phyloP scores from a whole-genome alignment of 2,329 filamentous ascomycete genomes.

The Neopestalotiopsis rosae region DNA sequence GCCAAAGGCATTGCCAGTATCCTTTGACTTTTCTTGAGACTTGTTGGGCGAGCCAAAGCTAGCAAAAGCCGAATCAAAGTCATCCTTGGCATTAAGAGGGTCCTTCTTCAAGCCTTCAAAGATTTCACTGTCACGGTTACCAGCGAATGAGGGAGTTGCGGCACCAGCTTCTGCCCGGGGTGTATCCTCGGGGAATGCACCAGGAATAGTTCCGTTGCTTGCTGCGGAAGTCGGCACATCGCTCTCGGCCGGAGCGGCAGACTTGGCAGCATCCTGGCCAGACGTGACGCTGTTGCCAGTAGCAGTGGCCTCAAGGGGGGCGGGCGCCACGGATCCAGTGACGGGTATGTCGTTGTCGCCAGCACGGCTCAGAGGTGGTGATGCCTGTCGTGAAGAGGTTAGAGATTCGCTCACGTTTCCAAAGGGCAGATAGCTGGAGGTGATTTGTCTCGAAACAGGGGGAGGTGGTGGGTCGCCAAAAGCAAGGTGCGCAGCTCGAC shows the following conservation, averaged over 20 bases:
- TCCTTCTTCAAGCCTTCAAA: slow-evolving; percentile 56
- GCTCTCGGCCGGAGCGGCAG: slow-evolving; percentile 30
- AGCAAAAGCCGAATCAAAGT: slow-evolving; percentile 86
- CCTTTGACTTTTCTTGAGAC: slow-evolving; percentile 49
- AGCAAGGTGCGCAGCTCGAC: slow-evolving; percentile 64
- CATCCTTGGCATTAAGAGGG: slow-evolving; percentile 71
- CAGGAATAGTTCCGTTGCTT: slow-evolving; percentile 48
- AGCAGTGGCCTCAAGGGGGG: slow-evolving; percentile 42
- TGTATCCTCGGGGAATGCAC: slow-evolving; percentile 57
- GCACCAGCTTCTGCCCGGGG: slow-evolving; percentile 26
- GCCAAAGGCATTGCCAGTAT: slow-evolving; percentile 50
- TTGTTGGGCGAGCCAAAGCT: slow-evolving; percentile 66
- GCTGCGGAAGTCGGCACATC: slow-evolving; percentile 31
- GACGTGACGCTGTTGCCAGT: slow-evolving; percentile 43
- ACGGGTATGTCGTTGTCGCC: slow-evolving; percentile 39
- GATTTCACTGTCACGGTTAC: slow-evolving; percentile 48
- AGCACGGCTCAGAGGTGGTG: slow-evolving; percentile 72
- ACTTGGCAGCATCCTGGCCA: slow-evolving; percentile 37
- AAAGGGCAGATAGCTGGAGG: slow-evolving; percentile 77
- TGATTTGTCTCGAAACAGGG: slow-evolving; percentile 78
- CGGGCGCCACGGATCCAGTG: slow-evolving; percentile 34
- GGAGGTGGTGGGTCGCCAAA: slow-evolving; percentile 66
- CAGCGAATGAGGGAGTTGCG: slow-evolving; percentile 32
- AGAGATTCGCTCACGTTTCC: slow-evolving; percentile 69
- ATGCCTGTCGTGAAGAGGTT: slow-evolving; percentile 79